phyloP scores from a whole-genome alignment of 2,329 filamentous ascomycete species.

The Sporothrix phasma region DNA sequence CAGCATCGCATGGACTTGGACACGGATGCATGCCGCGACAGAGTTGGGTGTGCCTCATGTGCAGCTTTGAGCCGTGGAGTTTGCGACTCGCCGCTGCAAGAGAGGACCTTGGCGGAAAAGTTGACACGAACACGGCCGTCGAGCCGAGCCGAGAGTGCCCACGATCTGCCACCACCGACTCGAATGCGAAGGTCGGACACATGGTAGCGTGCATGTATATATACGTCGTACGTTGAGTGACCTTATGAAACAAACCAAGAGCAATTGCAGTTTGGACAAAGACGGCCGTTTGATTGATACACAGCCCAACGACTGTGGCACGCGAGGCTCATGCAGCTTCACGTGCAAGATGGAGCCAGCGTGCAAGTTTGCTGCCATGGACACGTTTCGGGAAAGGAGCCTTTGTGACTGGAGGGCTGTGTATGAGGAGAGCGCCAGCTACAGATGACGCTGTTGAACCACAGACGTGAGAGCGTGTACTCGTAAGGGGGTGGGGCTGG shows the following conservation, averaged over 20 bases:
- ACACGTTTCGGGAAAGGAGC: not conserved
- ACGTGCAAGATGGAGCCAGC: not conserved
- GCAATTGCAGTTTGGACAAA: not conserved
- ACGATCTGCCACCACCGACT: not conserved
- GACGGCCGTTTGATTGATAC: not conserved
- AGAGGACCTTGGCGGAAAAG: too few relatives aligned
- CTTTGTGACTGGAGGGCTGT: not conserved
- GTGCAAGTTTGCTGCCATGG: not conserved
- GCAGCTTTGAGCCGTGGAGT: too few relatives aligned
- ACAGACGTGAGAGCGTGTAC: not conserved
- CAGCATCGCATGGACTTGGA: too few relatives aligned
- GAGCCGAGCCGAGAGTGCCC: not conserved
- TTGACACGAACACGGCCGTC: not conserved
- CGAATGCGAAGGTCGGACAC: not conserved
- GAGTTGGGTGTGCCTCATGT: too few relatives aligned
- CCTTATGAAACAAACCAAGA: not conserved
- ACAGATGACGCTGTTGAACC: constrained; percentile 7
- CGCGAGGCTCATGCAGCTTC: not conserved
- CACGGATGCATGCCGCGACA: too few relatives aligned
- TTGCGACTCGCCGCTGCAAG: too few relatives aligned
- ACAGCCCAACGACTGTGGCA: not conserved
- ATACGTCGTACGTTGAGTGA: not conserved
- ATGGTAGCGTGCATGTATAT: not conserved
- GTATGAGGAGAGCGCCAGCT: not conserved
- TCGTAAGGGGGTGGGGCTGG: not conserved